These are phyloP conservation scores for Fraxinus cuspidata DNA, from an alignment of 257 asterid genomes.

Conservation along the genomic window DNA sequence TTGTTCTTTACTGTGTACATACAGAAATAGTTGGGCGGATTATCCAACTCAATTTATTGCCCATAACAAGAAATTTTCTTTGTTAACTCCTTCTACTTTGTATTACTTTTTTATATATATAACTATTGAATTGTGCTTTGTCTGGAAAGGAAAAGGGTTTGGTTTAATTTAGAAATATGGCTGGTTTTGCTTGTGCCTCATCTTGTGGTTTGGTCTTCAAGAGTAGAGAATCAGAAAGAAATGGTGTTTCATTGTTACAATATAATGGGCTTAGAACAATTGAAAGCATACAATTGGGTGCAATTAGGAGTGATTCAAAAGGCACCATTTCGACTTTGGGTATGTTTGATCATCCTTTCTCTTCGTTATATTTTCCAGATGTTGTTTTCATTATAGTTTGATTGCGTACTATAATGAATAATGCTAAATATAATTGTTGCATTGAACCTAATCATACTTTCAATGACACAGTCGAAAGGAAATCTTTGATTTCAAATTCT, in stretches of 20 bases:
- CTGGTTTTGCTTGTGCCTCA: slow-evolving; percentile 41
- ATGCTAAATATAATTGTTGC: too few species aligned
- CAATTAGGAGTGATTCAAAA: slow-evolving; percentile 24
- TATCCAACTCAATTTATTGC: slow-evolving; percentile 29
- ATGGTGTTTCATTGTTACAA: slow-evolving; percentile 42
- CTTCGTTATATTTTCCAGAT: background rate
- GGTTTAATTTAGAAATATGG: slow-evolving; percentile 37
- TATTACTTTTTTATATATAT: slow-evolving; percentile 20
- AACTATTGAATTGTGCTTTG: background rate
- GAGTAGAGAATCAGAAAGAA: slow-evolving; percentile 36
- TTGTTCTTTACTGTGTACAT: slow-evolving; percentile 16
- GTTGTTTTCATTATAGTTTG: too few species aligned
- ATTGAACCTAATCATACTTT: too few species aligned
- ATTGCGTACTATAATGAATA: too few species aligned
- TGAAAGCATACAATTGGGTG: slow-evolving; percentile 33
- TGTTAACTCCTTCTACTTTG: slow-evolving; percentile 44
- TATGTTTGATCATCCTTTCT: slow-evolving; percentile 14
- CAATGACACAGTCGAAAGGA: too few species aligned
- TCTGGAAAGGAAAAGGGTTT: background rate
- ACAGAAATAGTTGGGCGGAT: slow-evolving; percentile 33
- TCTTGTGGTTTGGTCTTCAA: slow-evolving; percentile 44
- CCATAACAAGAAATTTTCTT: slow-evolving; percentile 23
- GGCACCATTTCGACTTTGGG: slow-evolving; percentile 23
- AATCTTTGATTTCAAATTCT: too few species aligned
- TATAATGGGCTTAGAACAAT: slow-evolving; percentile 45